A percentile compares a stretch with the other conserved stretches of the same genome.
Evolutionary conservation across 441 rosid genomes (phyloP).

Genomic region (Pelargonium australe): DNA sequence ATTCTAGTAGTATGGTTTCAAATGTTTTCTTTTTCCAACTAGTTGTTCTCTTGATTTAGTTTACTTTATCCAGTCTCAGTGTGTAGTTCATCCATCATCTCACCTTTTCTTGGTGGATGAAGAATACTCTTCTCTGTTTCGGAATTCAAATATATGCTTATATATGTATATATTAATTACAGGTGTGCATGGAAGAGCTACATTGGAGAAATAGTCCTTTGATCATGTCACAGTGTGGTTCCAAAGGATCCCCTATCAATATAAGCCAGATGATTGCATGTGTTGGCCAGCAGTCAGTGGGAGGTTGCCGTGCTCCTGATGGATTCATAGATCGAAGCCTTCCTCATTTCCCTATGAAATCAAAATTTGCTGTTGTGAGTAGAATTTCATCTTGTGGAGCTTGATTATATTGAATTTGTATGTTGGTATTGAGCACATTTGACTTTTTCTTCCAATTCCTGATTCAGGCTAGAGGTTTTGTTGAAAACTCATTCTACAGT

Average conservation of each 20-base stretch:
- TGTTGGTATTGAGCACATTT: too few species aligned
- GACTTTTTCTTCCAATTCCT: neutral
- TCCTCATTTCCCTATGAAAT: constrained; percentile 83
- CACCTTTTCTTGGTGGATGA: constrained; percentile 17
- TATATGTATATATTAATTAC: neutral
- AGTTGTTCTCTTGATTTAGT: neutral
- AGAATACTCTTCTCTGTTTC: neutral
- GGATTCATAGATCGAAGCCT: constrained; percentile 97
- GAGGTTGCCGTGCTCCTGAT: constrained; percentile 93
- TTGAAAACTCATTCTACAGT: constrained; percentile 92
- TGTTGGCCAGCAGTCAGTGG: constrained; percentile 98
- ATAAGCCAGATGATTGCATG: constrained; percentile 98
- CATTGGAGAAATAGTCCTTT: constrained; percentile 99
- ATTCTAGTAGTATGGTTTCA: neutral
- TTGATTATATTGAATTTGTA: constrained; percentile 5
- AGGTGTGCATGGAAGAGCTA: constrained; percentile 77
- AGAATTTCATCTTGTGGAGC: constrained; percentile 25
- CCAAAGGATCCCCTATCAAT: constrained; percentile 95
- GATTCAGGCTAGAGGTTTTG: constrained; percentile 97
- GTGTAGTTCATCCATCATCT: neutral
- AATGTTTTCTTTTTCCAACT: neutral
- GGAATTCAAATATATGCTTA: constrained; percentile 16
- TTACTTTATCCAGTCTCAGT: neutral
- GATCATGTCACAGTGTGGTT: constrained; percentile 98
- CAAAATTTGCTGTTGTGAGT: constrained; percentile 63